phyloP scores from a whole-genome alignment of 345 rosid species.

The Erodium maritimum region DNA sequence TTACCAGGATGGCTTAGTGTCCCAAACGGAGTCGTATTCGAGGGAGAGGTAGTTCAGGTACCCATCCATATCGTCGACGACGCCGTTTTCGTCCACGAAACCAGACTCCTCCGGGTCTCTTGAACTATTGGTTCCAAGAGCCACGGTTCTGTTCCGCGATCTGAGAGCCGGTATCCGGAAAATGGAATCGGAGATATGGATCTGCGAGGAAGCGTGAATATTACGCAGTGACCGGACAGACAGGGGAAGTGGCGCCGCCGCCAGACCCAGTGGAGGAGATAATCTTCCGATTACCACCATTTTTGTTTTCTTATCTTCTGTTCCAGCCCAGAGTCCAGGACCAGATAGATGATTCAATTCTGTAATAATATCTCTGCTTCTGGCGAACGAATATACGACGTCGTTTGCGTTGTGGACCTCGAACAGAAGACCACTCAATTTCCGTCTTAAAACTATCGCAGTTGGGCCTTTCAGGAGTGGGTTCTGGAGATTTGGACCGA shows the following conservation, averaged over 20 bases:
- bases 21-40: conserved; percentile 98
- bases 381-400: too few relatives aligned
- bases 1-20: conserved; percentile 88
- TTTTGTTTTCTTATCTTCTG: neutral
- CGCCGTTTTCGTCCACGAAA: conserved; percentile 58
- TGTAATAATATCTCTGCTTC: too few relatives aligned
- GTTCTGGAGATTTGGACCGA: too few relatives aligned
- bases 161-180: neutral
- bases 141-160: too few relatives aligned
- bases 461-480: too few relatives aligned
- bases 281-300: neutral
- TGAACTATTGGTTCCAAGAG: too few relatives aligned
- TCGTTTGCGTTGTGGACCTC: too few relatives aligned
- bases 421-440: too few relatives aligned
- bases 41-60: conserved; percentile 76
- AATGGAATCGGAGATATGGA: neutral
- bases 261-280: neutral
- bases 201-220: neutral
- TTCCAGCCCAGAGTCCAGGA: too few relatives aligned
- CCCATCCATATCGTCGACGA: conserved; percentile 75
- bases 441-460: too few relatives aligned
- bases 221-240: neutral
- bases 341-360: too few relatives aligned
- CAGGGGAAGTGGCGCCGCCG: neutral
- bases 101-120: conserved; percentile 32